Conservation (phyloP, 345 rosid species). For the Rhodomyrtus tomentosa region DNA sequence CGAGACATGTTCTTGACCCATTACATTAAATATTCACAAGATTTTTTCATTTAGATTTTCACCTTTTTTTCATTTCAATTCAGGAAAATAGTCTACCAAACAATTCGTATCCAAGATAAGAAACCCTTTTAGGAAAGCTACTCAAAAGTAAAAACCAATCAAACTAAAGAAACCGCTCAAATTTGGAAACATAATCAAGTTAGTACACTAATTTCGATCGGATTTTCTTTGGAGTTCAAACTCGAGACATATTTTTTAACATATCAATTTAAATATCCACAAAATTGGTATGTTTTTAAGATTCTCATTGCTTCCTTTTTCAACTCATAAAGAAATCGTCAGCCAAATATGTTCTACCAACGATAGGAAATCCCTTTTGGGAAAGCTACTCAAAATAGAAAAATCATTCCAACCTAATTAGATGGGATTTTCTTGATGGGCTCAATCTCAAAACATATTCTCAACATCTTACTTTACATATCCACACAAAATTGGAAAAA, state of each 20-base stretch:
- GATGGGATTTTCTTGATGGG: not conserved
- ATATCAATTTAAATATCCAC: not conserved
- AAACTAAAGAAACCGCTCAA: no score
- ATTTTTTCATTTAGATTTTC: not conserved
- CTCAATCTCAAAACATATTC: not conserved
- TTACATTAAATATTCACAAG: not conserved
- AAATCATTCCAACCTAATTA: not conserved
- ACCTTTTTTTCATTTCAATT: not conserved
- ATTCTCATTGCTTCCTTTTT: not conserved
- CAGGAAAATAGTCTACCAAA: not conserved
- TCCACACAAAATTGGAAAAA: not conserved
- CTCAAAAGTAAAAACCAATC: not conserved
- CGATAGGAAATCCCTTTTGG: not conserved
- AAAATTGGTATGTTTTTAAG: not conserved
- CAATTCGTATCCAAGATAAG: not conserved
- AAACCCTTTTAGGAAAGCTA: not conserved
- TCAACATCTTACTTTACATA: not conserved
- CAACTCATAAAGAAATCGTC: not conserved
- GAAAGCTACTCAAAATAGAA: not conserved
- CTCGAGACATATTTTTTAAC: not conserved
- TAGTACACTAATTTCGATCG: no score
- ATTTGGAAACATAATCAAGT: no score
- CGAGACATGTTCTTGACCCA: accelerated
- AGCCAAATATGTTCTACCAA: not conserved
- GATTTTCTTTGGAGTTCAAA: not conserved